Evolutionary conservation across 139 green algal species (phyloP), one percentile per base, ranked within the genome.

Genomic region (Zygnema circumcarinatum): DNA sequence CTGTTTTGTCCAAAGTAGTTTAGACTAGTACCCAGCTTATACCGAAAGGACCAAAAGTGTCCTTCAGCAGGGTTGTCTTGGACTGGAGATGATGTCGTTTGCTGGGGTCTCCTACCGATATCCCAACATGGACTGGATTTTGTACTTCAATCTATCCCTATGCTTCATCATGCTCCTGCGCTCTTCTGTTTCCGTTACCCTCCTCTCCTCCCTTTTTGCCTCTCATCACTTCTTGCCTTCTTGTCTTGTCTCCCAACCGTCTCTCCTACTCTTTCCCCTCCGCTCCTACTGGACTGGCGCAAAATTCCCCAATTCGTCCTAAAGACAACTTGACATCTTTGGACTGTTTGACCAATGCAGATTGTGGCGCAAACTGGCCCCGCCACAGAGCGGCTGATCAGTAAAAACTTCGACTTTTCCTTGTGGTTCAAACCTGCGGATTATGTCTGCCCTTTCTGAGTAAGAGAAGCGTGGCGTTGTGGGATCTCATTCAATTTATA

Each of bases 341-440:
- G 69, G 7, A 78, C 69, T 16, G 7, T 16, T 25, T 52, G 3
- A 41, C 7, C 3, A 41, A 3, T 72, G n/a, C 83, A 90, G 85
- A 36, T 90, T 36, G 53, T 90, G 76, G 76, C 56, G 11, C 40
- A 31, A 22, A 90, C 79, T 25, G 76, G 41, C 0, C 85, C 85
- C 11, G 47, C 85, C 38, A 90, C 85, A 36, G n/a, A 67, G 25
- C 36, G 41, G 42, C 75, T 90, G 31, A 81, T 87, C 1, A 38
- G 7, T 67, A 40, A 56, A 36, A 79, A 79, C 21, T 90, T 90
- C 32, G 85, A 81, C 16, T 87, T 82, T 47, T 38, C 38, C 1
- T 79, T 81, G 29, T 90, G 85, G 85, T 62, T 87, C 39, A 90
- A 90, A 40, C 85, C 85, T 25, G 75, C 69, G 7, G 85, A 52